Conservation (phyloP, 2,329 filamentous ascomycete genomes). For the Penicillium sp. region DNA sequence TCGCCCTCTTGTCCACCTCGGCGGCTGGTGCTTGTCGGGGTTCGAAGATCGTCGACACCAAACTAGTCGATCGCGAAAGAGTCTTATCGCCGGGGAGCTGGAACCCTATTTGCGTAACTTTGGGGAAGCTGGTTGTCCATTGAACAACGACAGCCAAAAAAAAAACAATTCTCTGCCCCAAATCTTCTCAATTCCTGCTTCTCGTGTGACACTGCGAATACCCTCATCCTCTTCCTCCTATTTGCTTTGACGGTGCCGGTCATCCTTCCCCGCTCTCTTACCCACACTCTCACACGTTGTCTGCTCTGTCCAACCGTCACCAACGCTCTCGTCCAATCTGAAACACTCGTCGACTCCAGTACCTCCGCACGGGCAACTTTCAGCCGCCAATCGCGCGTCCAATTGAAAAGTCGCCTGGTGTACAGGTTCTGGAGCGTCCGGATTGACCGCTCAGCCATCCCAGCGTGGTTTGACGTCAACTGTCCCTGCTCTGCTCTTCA, state of each 20-base stretch:
- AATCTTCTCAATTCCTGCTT: not conserved
- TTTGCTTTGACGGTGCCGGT: not conserved
- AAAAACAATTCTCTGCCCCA: not conserved
- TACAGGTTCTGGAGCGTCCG: conserved; percentile 16
- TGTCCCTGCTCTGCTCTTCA: conserved; percentile 8
- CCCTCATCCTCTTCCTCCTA: conserved; percentile 1
- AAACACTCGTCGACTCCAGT: conserved; percentile 17
- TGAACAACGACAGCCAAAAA: not conserved
- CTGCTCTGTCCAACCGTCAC: conserved; percentile 17
- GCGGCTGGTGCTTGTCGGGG: too few species aligned
- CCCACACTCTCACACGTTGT: conserved; percentile 5
- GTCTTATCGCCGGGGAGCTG: too few species aligned
- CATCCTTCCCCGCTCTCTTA: conserved; percentile 1
- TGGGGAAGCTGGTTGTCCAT: too few species aligned
- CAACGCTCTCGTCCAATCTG: conserved; percentile 17
- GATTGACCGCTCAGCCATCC: conserved; percentile 17
- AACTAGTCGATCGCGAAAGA: too few species aligned
- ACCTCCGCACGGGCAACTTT: conserved; percentile 15
- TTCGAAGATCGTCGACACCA: too few species aligned
- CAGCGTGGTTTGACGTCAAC: conserved; percentile 22
- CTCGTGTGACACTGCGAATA: conserved; percentile 1
- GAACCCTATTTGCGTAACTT: too few species aligned
- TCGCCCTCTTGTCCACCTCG: too few species aligned
- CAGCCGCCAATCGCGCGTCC: conserved; percentile 19
- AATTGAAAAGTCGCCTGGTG: conserved; percentile 15